These are phyloP conservation scores for Ramaria sp. DNA, from an alignment of 768 basidiomycete genomes.

Conservation along the genomic window DNA sequence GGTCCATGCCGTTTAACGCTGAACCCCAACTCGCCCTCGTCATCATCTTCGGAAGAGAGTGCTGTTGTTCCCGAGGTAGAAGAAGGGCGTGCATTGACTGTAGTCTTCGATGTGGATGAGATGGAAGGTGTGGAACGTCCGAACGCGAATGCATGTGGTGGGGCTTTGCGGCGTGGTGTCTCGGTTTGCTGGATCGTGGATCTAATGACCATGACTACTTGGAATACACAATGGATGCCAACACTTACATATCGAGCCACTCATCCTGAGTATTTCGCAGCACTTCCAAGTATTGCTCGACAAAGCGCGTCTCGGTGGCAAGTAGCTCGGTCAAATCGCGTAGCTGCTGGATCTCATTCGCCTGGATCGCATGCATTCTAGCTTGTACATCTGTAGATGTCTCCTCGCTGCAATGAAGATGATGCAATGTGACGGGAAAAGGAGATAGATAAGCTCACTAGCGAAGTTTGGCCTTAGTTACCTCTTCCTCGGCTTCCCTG, in stretches of 20 bases:
- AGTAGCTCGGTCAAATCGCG: constrained; percentile 63
- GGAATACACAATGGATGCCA: not conserved
- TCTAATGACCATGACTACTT: constrained; percentile 14
- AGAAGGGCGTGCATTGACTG: not conserved
- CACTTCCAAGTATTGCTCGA: constrained; percentile 61
- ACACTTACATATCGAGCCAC: constrained; percentile 57
- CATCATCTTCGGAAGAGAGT: not conserved
- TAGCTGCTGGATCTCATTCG: constrained; percentile 63
- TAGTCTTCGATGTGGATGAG: constrained; percentile 7
- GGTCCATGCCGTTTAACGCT: not conserved
- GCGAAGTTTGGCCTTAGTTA: constrained; percentile 56
- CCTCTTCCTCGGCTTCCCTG: constrained; percentile 72
- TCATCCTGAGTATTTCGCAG: constrained; percentile 54
- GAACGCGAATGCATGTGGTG: constrained; percentile 11
- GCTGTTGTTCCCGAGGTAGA: not conserved
- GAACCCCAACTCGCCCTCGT: not conserved
- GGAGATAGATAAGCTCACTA: constrained; percentile 42
- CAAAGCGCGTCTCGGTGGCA: constrained; percentile 65
- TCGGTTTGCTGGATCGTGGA: constrained; percentile 21
- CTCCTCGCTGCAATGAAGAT: constrained; percentile 52
- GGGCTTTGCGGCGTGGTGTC: constrained; percentile 13
- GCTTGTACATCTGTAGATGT: constrained; percentile 74
- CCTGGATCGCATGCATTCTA: constrained; percentile 71
- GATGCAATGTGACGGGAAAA: not conserved
- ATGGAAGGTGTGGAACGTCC: constrained; percentile 3